These are phyloP conservation scores for Backusella circina DNA, from an alignment of 192 early-diverging fungal species.

Conservation along the genomic window DNA sequence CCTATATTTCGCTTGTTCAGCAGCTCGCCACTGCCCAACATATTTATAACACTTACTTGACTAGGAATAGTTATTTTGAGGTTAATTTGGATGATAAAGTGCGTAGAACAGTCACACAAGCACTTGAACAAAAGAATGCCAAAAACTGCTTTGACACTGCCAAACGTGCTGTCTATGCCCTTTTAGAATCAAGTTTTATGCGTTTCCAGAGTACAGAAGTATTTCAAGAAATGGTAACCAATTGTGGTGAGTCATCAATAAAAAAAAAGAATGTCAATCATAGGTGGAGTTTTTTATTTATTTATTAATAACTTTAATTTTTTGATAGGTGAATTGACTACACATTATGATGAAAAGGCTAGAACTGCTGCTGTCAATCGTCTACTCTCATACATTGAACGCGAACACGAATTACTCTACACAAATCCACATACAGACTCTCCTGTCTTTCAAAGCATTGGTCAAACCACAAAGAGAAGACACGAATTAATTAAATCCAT, in stretches of 20 bases:
- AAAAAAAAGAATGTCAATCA: background rate
- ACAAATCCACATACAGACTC: slow-evolving; percentile 28
- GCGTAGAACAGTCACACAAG: slow-evolving; percentile 31
- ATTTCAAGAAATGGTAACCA: slow-evolving; percentile 35
- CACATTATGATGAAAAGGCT: slow-evolving; percentile 32
- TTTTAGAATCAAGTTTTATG: slow-evolving; percentile 44
- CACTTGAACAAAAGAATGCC: slow-evolving; percentile 29
- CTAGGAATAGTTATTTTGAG: slow-evolving; percentile 52
- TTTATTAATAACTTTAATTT: background rate
- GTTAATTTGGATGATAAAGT: slow-evolving; percentile 55
- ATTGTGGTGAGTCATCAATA: slow-evolving; percentile 33
- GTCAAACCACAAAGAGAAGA: slow-evolving; percentile 32
- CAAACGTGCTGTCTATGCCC: slow-evolving; percentile 39
- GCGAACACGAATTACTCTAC: slow-evolving; percentile 17
- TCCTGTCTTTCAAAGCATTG: slow-evolving; percentile 18
- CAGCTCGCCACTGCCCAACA: slow-evolving; percentile 45
- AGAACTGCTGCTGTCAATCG: slow-evolving; percentile 31
- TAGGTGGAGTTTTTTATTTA: background rate
- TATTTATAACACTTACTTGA: slow-evolving; percentile 55
- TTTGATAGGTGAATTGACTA: slow-evolving; percentile 25
- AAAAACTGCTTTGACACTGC: slow-evolving; percentile 33
- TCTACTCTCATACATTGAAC: slow-evolving; percentile 26
- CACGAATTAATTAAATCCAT: slow-evolving; percentile 45
- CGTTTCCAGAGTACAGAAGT: slow-evolving; percentile 30
- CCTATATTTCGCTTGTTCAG: slow-evolving; percentile 30